These are phyloP conservation scores for Apophysomyces variabilis DNA, from an alignment of 371 early-diverging fungal genomes.

Conservation along the genomic window DNA sequence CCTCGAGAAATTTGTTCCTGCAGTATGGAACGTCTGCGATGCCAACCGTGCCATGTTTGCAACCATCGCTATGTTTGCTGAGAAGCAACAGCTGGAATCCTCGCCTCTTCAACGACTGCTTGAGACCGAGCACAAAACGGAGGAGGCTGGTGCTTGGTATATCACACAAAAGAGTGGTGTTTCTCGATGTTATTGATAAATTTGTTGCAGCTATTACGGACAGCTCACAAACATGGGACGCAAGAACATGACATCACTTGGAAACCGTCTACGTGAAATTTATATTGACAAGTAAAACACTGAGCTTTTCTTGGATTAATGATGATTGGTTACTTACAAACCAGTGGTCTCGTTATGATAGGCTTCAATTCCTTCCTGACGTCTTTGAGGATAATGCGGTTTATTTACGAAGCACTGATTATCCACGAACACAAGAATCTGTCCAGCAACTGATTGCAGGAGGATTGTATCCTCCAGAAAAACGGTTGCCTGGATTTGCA, in stretches of 20 bases:
- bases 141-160: conserved; percentile 45
- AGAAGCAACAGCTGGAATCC: conserved; percentile 2
- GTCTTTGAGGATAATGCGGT: conserved; percentile 43
- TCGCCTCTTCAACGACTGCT: conserved; percentile 41
- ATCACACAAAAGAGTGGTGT: too few relatives aligned
- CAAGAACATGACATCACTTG: conserved; percentile 58
- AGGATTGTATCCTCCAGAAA: conserved; percentile 66
- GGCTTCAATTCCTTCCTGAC: conserved; percentile 49
- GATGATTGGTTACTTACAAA: too few relatives aligned
- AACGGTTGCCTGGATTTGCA: conserved; percentile 29
- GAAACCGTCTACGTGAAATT: conserved; percentile 62
- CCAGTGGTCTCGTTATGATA: conserved; percentile 5
- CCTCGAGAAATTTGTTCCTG: conserved; percentile 44
- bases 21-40: conserved; percentile 61
- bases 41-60: conserved; percentile 51
- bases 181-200: too few relatives aligned
- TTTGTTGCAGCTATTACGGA: conserved; percentile 60
- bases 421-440: conserved; percentile 75
- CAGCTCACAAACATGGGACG: conserved; percentile 82
- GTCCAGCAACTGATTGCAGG: conserved; percentile 69
- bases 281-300: conserved; percentile 60
- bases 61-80: conserved; percentile 44
- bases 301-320: too few relatives aligned
- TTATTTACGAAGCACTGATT: conserved; percentile 72
- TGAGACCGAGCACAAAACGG: conserved; percentile 29